phyloP scores from a whole-genome alignment of 495 filamentous ascomycete species.

The Penicillium tannophilum region DNA sequence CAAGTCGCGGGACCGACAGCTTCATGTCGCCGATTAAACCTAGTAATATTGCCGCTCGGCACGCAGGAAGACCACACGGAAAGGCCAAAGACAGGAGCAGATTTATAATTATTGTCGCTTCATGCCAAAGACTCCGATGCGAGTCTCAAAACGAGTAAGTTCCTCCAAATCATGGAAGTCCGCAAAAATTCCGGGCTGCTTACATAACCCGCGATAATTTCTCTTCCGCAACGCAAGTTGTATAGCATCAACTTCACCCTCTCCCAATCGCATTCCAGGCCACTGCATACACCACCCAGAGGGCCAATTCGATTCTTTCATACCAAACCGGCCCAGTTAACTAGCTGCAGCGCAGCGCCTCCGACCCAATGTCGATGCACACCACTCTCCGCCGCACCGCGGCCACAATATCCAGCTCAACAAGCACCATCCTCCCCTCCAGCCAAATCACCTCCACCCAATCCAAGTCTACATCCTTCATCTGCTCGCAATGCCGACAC shows the following conservation, averaged over 20 bases:
- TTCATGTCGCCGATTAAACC: conserved; percentile 33
- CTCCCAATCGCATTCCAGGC: conserved; percentile 12
- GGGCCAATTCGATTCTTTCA: not conserved
- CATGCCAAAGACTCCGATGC: conserved; percentile 14
- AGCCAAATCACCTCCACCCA: conserved; percentile 29
- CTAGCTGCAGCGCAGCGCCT: conserved; percentile 2
- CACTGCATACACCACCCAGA: not conserved
- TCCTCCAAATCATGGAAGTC: conserved; percentile 8
- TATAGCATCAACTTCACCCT: conserved; percentile 24
- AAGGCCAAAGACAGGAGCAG: not conserved
- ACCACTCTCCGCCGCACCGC: conserved; percentile 47
- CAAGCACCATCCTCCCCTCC: conserved; percentile 28
- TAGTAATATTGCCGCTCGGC: conserved; percentile 11
- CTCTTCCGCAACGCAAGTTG: conserved; percentile 20
- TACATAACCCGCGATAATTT: conserved; percentile 37
- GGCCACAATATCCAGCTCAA: conserved; percentile 35
- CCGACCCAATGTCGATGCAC: conserved; percentile 39
- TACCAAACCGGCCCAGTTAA: not conserved
- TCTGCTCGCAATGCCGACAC: conserved; percentile 63
- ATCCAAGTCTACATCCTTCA: conserved; percentile 39
- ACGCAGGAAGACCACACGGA: conserved; percentile 13
- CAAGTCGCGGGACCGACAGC: conserved; percentile 31
- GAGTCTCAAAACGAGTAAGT: conserved; percentile 14
- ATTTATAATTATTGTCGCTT: not conserved
- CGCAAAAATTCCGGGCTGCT: conserved; percentile 23